These are phyloP conservation scores for Calonectria pseudoreteaudii DNA, from an alignment of 2,329 filamentous ascomycete genomes.

Conservation along the genomic window DNA sequence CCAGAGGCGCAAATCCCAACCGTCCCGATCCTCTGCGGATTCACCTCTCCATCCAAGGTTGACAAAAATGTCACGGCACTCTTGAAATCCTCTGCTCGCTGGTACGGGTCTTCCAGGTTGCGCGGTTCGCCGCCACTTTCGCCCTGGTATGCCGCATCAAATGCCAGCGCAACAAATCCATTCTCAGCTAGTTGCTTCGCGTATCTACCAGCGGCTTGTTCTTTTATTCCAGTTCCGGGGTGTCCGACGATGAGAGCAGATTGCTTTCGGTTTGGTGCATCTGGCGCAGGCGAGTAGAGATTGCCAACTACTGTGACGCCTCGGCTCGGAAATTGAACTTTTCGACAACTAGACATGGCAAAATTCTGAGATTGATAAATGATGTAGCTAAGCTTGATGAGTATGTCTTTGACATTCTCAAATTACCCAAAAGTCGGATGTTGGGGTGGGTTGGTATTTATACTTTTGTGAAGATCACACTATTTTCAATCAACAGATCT, in stretches of 20 bases:
- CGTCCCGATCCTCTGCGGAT: not conserved
- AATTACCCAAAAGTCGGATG: not conserved
- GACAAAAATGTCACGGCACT: not conserved
- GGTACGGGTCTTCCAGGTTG: not conserved
- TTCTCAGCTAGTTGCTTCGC: not conserved
- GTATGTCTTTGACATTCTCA: not conserved
- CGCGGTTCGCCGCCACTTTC: not conserved
- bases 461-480: not conserved
- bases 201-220: not conserved
- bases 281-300: not conserved
- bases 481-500: not conserved
- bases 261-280: not conserved
- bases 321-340: not conserved
- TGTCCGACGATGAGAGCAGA: not conserved
- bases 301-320: not conserved
- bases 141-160: not conserved
- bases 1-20: not conserved
- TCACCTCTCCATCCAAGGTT: not conserved
- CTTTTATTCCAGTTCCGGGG: not conserved
- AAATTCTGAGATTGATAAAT: not conserved
- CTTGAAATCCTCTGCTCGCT: not conserved
- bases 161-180: not conserved
- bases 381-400: not conserved
- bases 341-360: not conserved
- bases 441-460: not conserved